Percentiles rank a stretch among this genome's conserved stretches.
Evolutionary conservation across 345 rosid species (phyloP).

Genomic region (Erysimum cheiranthoides): DNA sequence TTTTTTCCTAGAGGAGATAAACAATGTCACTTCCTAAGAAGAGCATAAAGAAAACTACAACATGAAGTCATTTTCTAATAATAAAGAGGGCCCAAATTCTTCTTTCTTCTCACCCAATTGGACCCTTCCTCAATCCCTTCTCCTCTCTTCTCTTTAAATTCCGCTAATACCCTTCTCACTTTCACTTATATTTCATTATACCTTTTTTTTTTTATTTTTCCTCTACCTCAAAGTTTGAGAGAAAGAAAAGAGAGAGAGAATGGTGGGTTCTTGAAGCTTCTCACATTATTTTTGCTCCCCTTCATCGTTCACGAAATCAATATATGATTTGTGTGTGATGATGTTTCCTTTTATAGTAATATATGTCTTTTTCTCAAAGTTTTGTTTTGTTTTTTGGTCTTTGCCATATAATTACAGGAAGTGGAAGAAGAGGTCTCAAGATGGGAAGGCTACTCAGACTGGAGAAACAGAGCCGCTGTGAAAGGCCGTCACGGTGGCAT

Average conservation of each 20-base stretch:
- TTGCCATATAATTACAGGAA: constrained; percentile 49
- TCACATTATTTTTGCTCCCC: constrained; percentile 6
- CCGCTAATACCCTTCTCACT: constrained; percentile 47
- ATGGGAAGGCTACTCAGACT: constrained; percentile 88
- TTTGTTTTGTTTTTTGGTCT: neutral
- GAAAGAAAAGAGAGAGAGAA: constrained; percentile 44
- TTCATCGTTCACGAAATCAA: constrained; percentile 30
- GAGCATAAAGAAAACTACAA: constrained; percentile 26
- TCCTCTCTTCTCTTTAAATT: constrained; percentile 50
- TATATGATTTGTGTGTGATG: constrained; percentile 28
- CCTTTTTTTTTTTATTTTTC: neutral
- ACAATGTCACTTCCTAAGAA: constrained; percentile 29
- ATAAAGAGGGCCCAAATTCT: constrained; percentile 48
- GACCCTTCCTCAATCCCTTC: constrained; percentile 31
- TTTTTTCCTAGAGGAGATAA: neutral
- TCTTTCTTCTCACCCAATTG: constrained; percentile 53
- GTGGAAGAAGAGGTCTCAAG: constrained; percentile 47
- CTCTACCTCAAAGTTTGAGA: constrained; percentile 45
- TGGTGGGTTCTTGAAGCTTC: constrained; percentile 67
- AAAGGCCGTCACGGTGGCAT: constrained; percentile 77
- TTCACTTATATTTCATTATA: constrained; percentile 40
- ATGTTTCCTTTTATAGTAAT: constrained; percentile 26
- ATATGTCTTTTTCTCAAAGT: constrained; percentile 28
- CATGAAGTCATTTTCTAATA: constrained; percentile 59
- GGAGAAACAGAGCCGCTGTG: constrained; percentile 70